Evolutionary conservation across 1,284 basidiomycete genomes (phyloP).

Genomic region (Inonotus hispidus): DNA sequence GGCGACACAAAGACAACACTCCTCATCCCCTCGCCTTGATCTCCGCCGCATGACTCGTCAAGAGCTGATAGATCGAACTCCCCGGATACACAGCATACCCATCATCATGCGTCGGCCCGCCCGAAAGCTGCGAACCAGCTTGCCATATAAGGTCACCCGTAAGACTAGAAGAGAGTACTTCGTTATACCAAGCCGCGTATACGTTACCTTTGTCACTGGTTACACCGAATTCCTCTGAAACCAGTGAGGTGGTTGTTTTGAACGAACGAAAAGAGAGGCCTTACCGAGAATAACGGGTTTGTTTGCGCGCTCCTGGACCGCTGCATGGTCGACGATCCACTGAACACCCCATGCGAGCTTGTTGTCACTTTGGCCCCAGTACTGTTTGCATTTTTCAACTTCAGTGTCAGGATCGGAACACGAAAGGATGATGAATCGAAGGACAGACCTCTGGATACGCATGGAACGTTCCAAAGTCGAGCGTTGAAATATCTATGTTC

Average conservation of each 20-base stretch:
- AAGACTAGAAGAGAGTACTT: conserved; percentile 45
- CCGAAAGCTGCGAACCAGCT: conserved; percentile 21
- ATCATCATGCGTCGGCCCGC: conserved; percentile 39
- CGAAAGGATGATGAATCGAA: neutral
- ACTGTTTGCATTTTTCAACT: conserved; percentile 1
- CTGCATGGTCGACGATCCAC: conserved; percentile 55
- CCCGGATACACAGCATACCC: conserved; percentile 36
- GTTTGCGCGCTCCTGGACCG: conserved; percentile 40
- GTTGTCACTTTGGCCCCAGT: conserved; percentile 22
- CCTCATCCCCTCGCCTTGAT: conserved; percentile 22
- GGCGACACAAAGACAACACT: too few species aligned
- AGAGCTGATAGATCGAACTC: conserved; percentile 20
- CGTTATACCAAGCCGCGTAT: conserved; percentile 47
- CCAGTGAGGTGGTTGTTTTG: too few species aligned
- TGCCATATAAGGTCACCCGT: conserved; percentile 56
- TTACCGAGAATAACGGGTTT: conserved; percentile 46
- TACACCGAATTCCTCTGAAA: conserved; percentile 46
- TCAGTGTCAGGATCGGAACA: neutral
- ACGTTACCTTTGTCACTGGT: conserved; percentile 37
- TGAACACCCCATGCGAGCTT: conserved; percentile 23
- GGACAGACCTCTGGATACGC: conserved; percentile 21
- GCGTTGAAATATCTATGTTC: conserved; percentile 24
- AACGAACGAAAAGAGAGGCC: neutral
- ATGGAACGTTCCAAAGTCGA: conserved; percentile 28
- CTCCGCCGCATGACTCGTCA: conserved; percentile 20